Evolutionary conservation across 345 rosid species (phyloP).

Genomic region (Salix suchowensis): DNA sequence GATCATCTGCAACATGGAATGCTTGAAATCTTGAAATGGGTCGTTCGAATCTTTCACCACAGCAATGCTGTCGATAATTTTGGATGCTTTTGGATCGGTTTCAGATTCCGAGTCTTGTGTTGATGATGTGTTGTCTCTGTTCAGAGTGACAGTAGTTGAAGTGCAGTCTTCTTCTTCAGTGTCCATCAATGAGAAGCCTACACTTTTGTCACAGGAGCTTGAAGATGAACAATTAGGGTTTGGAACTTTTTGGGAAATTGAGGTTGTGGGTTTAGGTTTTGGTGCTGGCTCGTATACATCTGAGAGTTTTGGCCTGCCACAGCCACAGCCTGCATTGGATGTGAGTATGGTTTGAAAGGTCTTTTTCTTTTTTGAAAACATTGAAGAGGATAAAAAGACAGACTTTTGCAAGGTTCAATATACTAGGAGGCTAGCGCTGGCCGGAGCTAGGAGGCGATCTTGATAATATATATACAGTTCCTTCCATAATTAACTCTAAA

Average conservation of each 20-base stretch:
- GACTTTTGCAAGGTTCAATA: not conserved
- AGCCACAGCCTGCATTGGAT: conserved; percentile 16
- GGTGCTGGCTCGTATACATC: conserved; percentile 37
- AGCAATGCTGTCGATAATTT: conserved; percentile 37
- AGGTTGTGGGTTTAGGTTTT: conserved; percentile 11
- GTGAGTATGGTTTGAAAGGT: not conserved
- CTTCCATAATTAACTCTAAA: not conserved
- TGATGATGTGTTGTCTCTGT: conserved; percentile 5
- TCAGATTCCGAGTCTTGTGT: conserved; percentile 20
- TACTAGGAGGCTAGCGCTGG: not conserved
- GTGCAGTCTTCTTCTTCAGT: conserved; percentile 8
- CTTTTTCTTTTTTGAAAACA: conserved; percentile 7
- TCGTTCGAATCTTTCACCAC: conserved; percentile 48
- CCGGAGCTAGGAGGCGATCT: not conserved
- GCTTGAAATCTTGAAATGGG: conserved; percentile 46
- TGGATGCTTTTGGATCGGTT: conserved; percentile 8
- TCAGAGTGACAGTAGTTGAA: conserved; percentile 25
- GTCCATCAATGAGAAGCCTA: not conserved
- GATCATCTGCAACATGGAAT: conserved; percentile 57
- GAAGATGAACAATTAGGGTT: not conserved
- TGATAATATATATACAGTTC: not conserved
- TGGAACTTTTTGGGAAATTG: not conserved
- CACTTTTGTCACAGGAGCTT: not conserved
- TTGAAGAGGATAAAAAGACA: not conserved
- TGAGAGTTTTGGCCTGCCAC: conserved; percentile 29